Conservation (phyloP, 768 basidiomycete species). For the Pleurotus ostreatus region DNA sequence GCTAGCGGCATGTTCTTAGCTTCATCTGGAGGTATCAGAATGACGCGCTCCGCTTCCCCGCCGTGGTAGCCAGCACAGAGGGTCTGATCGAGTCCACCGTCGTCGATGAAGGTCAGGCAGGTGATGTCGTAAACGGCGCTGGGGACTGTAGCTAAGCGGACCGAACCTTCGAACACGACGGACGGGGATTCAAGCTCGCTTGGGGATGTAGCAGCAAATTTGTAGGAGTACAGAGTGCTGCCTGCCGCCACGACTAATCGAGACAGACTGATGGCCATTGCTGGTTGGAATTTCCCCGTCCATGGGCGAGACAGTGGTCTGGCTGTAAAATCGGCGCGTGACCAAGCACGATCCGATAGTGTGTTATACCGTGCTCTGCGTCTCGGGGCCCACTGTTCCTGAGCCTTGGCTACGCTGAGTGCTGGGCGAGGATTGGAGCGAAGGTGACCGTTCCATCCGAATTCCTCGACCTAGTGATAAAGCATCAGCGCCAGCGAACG, state of each 20-base stretch:
- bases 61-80: conserved; percentile 58
- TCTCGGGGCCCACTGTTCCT: conserved; percentile 39
- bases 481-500: background rate
- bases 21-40: conserved; percentile 15
- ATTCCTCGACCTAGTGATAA: conserved; percentile 46
- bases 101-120: conserved; percentile 43
- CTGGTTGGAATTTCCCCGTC: conserved; percentile 51
- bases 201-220: conserved; percentile 28
- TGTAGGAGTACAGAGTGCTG: conserved; percentile 51
- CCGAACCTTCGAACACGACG: conserved; percentile 43
- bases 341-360: conserved; percentile 54
- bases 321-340: conserved; percentile 46
- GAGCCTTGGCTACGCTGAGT: conserved; percentile 40
- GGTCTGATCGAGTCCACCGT: conserved; percentile 37
- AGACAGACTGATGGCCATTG: conserved; percentile 49
- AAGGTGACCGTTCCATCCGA: conserved; percentile 56
- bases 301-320: conserved; percentile 62
- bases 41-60: conserved; percentile 50
- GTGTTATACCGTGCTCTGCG: conserved; percentile 45
- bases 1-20: conserved; percentile 6
- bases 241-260: conserved; percentile 63
- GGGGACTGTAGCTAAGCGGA: conserved; percentile 30
- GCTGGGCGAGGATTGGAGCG: conserved; percentile 51
- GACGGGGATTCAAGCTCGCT: conserved; percentile 32
- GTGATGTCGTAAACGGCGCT: conserved; percentile 47